Base-by-base conservation (phyloP, 2,329 filamentous ascomycete species). In the Ophiostoma ulmi region DNA sequence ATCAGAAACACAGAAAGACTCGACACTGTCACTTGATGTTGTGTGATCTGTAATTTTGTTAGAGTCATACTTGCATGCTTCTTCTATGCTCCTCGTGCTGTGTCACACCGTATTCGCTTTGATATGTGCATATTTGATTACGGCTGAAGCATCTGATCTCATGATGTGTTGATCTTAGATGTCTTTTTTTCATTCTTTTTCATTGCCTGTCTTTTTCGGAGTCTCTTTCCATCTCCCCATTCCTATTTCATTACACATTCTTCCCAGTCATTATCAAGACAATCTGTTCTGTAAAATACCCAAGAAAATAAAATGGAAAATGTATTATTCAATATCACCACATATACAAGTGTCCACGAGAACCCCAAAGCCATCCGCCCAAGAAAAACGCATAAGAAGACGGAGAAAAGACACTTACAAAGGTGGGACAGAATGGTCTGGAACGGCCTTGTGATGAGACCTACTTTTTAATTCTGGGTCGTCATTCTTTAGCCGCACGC, bases 381-480 rank as follows among this genome's bases (percentile, higher is more conserved):
- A 26, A 58, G 20, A 26, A 17, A 48, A 48, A 26, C n/a, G 8
- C 52, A 58, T 31, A 31, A 31, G 13, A 20, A 64, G 17, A 64
- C 13, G 26, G 26, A 26, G n/a, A 14, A 22, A 65, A 65, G 8
- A 36, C 63, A 39, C 63, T 65, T 65, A 65, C 17, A 63, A 31
- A 63, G 20, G 63, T 65, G 63, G 63, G 63, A 65, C 63, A 65
- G 63, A 65, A 39, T 36, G 63, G 63, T 65, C 63, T 65, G 63
- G 63, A 65, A 65, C 63, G 20, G 63, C 63, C 36, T 38, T 22
- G 63, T 65, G 63, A 65, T 39, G 61, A 36, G 58, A 35, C 61
- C 63, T 65, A 22, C 36, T 65, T 65, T 65, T 65, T 39, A 36
- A 22, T 39, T 65, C 36, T 36, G 26, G 22, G 22, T 35, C 55